phyloP scores from a whole-genome alignment of 208 protist species.

The Lotmaria passim region DNA sequence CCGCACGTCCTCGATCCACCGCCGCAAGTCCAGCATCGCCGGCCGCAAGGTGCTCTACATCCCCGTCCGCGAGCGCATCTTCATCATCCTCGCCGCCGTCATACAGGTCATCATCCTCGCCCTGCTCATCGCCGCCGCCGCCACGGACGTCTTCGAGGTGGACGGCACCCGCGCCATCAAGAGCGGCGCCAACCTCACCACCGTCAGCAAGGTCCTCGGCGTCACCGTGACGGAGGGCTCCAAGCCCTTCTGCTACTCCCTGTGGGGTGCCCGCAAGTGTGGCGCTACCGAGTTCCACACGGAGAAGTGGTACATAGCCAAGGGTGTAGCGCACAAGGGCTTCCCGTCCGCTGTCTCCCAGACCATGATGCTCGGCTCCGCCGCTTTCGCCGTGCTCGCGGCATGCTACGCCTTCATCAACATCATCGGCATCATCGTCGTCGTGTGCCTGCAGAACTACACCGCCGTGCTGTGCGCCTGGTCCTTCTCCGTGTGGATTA shows the following conservation, averaged over 20 bases:
- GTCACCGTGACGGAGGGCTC: slow-evolving; percentile 22
- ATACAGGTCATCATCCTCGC: slow-evolving; percentile 24
- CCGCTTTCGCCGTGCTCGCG: slow-evolving; percentile 26
- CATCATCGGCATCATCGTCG: slow-evolving; percentile 19
- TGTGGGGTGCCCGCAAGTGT: slow-evolving; percentile 28
- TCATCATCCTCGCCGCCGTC: slow-evolving; percentile 17
- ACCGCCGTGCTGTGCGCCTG: slow-evolving; percentile 33
- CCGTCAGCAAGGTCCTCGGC: slow-evolving; percentile 15
- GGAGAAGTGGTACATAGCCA: slow-evolving; percentile 24
- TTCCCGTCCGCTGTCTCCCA: slow-evolving; percentile 20
- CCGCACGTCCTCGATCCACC: slow-evolving; percentile 28
- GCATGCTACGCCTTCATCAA: slow-evolving; percentile 32
- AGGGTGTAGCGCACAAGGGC: slow-evolving; percentile 6
- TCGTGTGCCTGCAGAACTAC: slow-evolving; percentile 30
- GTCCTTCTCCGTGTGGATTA: slow-evolving; percentile 37
- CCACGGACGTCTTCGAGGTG: slow-evolving; percentile 28
- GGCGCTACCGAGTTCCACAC: slow-evolving; percentile 19
- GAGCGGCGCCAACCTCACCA: slow-evolving; percentile 13
- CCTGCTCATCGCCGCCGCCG: slow-evolving; percentile 24
- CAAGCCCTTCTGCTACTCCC: slow-evolving; percentile 35
- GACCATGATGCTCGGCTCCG: slow-evolving; percentile 17
- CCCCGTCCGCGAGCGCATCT: slow-evolving; percentile 24
- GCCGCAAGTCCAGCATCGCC: slow-evolving; percentile 31
- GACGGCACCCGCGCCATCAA: slow-evolving; percentile 26
- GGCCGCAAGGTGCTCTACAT: slow-evolving; percentile 28